Base-by-base conservation (phyloP, 805 yeast genomes). In the Metschnikowia henanensis region DNA sequence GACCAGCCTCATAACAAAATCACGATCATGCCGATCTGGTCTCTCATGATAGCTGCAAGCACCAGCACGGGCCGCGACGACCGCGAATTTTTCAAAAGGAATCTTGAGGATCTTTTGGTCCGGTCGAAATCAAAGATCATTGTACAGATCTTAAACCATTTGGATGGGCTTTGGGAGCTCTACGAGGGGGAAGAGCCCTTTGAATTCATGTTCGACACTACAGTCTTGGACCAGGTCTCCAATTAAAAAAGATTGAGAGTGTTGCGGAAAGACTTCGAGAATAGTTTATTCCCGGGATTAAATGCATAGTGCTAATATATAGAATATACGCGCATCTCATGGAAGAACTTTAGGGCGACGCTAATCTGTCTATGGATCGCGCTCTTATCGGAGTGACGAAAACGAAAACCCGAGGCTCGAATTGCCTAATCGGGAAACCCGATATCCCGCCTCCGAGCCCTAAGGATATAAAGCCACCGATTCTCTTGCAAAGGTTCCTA, bases 1-100 rank as follows among this genome's bases (percentile, higher is more conserved):
- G 35, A 26, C 18, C 35, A 39, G 20, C 32, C 39, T 12, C 39
- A 35, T 37, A 50, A 47, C 30, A 16, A 18, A 18, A 37, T 21
- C 22, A 45, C 43, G 5, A 48, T 49, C 21, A 42, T 51, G 17
- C 55, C 55, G 8, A 46, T 51, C 4, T 51, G 55, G 55, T 36
- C 52, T 8, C 41, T 49, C 4, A 41, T 47, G 45, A 51, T 49
- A 20, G 53, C 48, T 15, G 53, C 52, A 12, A 41, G 53, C 25
- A 31, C 55, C 15, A 37, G 47, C n/a, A 21, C 28, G 9, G 30
- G 25, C 8, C 22, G 15, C 7, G 21, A 31, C 5, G 37, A 45
- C 28, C 45, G 47, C 8, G 21, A 7, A 6, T 49, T 47, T 30
- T 51, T 49, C 36, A 28, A 35, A 18, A 18, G 21, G 4, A n/a